These are phyloP conservation scores for Exsudoporus frostii DNA, from an alignment of 768 basidiomycete species.

Conservation along the genomic window DNA sequence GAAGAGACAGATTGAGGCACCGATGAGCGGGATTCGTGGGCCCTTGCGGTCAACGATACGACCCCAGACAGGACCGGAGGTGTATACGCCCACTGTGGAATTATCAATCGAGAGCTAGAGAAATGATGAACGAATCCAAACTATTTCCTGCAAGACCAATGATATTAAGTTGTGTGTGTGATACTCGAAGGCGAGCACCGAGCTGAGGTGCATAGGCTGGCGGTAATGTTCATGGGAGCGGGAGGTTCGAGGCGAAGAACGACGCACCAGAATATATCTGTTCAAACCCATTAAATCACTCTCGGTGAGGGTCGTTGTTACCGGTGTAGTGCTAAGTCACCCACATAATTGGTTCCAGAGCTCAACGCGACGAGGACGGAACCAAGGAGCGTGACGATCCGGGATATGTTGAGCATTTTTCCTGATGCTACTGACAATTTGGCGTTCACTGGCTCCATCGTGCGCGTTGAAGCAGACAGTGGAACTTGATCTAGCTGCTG, in stretches of 20 bases:
- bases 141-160: slow-evolving; percentile 79
- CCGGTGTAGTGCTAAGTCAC: slow-evolving; percentile 22
- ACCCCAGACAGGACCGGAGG: slow-evolving; percentile 75
- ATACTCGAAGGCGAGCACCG: slow-evolving; percentile 67
- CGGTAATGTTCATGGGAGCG: not conserved
- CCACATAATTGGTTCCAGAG: slow-evolving; percentile 75
- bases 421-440: slow-evolving; percentile 23
- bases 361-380: slow-evolving; percentile 59
- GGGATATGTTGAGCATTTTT: slow-evolving; percentile 20
- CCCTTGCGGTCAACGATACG: slow-evolving; percentile 72
- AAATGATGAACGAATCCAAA: slow-evolving; percentile 34
- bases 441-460: slow-evolving; percentile 6
- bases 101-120: not conserved
- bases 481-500: not conserved
- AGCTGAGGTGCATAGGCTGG: slow-evolving; percentile 86
- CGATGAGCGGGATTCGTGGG: slow-evolving; percentile 61
- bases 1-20: slow-evolving; percentile 58
- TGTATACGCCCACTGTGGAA: slow-evolving; percentile 67
- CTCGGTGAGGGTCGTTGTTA: not conserved
- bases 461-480: not conserved
- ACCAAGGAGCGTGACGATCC: slow-evolving; percentile 48
- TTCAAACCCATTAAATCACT: not conserved
- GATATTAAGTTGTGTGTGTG: slow-evolving; percentile 79
- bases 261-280: slow-evolving; percentile 32
- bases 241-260: not conserved